Conservation (phyloP, 208 protist species). For the Perkinsela sp. region DNA sequence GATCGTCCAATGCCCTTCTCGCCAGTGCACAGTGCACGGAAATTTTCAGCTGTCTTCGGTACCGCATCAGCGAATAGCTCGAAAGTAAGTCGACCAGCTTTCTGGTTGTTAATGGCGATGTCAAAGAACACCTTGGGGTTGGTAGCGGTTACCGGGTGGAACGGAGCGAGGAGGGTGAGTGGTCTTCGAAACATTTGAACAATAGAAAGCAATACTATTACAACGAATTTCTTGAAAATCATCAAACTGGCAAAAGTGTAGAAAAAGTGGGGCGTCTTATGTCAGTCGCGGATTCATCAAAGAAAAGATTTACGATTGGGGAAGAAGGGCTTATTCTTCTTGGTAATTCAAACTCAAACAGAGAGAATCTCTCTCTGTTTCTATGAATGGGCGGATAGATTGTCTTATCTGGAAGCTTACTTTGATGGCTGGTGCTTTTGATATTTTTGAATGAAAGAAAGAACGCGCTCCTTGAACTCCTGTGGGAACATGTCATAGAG, state of each 20-base stretch:
- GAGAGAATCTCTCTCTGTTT: background rate
- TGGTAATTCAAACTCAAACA: background rate
- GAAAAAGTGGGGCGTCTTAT: no score
- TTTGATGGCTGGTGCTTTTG: background rate
- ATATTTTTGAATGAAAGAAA: constrained; percentile 7
- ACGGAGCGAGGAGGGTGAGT: background rate
- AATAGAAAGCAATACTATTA: no score
- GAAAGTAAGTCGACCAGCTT: constrained; percentile 24
- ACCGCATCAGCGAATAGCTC: constrained; percentile 39
- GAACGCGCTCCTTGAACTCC: constrained; percentile 29
- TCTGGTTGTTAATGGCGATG: constrained; percentile 11
- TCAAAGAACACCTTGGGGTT: constrained; percentile 61
- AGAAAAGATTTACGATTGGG: background rate
- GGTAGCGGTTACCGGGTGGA: constrained; percentile 5
- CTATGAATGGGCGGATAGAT: no score
- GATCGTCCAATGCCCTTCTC: constrained; percentile 46
- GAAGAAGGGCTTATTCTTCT: background rate
- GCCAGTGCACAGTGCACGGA: constrained; percentile 64
- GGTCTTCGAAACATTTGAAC: background rate
- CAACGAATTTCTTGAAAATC: no score
- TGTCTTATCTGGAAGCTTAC: no score
- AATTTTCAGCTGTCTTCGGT: constrained; percentile 81
- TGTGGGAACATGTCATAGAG: constrained; percentile 48
- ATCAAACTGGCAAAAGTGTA: no score
- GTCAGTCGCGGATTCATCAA: no score